These are phyloP conservation scores for Naganishia friedmannii DNA, from an alignment of 768 basidiomycete species.

Conservation along the genomic window DNA sequence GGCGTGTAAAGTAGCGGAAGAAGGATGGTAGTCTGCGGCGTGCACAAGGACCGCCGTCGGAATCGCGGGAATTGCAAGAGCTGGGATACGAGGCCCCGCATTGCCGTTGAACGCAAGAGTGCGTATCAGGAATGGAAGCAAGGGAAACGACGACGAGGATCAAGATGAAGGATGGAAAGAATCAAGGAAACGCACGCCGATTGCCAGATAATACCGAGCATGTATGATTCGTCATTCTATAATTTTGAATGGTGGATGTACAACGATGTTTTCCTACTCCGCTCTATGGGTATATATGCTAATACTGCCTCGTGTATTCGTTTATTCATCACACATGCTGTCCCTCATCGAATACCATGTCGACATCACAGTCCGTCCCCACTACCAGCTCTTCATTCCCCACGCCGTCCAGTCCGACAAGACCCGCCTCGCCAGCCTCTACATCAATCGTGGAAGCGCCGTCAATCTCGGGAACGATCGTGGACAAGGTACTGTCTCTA, in stretches of 20 bases:
- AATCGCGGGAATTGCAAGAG: not conserved
- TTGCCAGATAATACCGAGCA: not conserved
- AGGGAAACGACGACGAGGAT: not conserved
- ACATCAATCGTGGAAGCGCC: not conserved
- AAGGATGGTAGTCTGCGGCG: not conserved
- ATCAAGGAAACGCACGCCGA: not conserved
- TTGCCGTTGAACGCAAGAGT: not conserved
- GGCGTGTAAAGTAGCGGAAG: not conserved
- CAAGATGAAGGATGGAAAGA: not conserved
- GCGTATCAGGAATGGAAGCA: not conserved
- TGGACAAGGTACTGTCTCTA: not conserved
- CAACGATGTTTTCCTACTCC: not conserved
- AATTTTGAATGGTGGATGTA: not conserved
- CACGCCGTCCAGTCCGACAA: not conserved
- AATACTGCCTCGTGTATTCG: not conserved
- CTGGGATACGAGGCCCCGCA: not conserved
- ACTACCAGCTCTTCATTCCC: not conserved
- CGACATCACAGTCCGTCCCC: conserved; percentile 4
- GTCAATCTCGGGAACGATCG: not conserved
- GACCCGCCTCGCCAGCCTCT: not conserved
- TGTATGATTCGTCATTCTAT: conserved; percentile 6
- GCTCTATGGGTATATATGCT: too few relatives aligned
- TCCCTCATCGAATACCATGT: not conserved
- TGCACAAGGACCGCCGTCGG: not conserved
- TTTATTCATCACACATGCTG: not conserved